These are phyloP conservation scores for Dactylorhiza incarnata DNA, from an alignment of 106 monocot genomes.

Conservation along the genomic window DNA sequence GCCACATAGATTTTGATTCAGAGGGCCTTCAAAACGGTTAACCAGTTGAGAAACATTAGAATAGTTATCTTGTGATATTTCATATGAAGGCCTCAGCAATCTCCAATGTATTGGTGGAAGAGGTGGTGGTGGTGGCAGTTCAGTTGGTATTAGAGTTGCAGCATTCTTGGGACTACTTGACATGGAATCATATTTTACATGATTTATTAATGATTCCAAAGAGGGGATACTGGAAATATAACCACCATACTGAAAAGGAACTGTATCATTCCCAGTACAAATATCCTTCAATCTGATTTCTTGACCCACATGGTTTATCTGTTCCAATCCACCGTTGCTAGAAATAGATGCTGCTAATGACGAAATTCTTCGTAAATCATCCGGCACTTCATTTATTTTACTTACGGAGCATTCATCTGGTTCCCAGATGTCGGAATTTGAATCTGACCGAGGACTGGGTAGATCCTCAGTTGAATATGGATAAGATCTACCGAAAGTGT, in stretches of 20 bases:
- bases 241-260: conserved; percentile 21
- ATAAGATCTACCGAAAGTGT: conserved; percentile 71
- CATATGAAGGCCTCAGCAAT: conserved; percentile 18
- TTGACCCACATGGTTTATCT: conserved; percentile 20
- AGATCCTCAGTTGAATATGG: conserved; percentile 61
- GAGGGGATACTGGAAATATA: conserved; percentile 30
- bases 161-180: conserved; percentile 10
- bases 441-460: conserved; percentile 47
- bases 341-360: conserved; percentile 33
- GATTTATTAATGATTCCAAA: conserved; percentile 10
- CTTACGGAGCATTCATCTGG: conserved; percentile 30
- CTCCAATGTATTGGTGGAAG: conserved; percentile 90
- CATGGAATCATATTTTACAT: conserved; percentile 7
- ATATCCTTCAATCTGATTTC: conserved; percentile 11
- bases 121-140: conserved; percentile 69
- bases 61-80: conserved; percentile 11
- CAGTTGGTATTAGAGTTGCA: conserved; percentile 17
- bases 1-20: background rate
- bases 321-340: conserved; percentile 23
- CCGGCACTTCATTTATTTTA: conserved; percentile 20
- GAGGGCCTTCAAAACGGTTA: conserved; percentile 3
- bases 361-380: conserved; percentile 35
- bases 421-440: conserved; percentile 82
- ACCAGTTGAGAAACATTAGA: conserved; percentile 9
- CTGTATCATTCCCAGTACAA: conserved; percentile 14